Evolutionary conservation across 1,284 basidiomycete genomes (phyloP).

Genomic region (Phellinidium pouzarii): DNA sequence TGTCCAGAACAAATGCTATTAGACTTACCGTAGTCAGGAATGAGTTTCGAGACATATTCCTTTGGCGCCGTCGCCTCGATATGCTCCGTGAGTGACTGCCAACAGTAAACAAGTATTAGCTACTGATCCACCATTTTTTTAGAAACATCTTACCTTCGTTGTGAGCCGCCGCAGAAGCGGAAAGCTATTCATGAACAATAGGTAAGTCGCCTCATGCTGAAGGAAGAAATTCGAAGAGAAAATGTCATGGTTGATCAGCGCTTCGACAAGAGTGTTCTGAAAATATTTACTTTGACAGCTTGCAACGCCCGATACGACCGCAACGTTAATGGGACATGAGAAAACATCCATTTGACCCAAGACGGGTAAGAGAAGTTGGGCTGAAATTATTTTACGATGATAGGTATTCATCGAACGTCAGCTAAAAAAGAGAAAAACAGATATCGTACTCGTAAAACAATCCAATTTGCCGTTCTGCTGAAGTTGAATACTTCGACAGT

Average conservation of each 20-base stretch:
- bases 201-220: slow-evolving; percentile 12
- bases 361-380: slow-evolving; percentile 34
- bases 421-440: neutral
- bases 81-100: slow-evolving; percentile 35
- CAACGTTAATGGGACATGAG: slow-evolving; percentile 40
- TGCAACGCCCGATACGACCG: slow-evolving; percentile 40
- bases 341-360: slow-evolving; percentile 42
- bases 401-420: too few species aligned
- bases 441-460: slow-evolving; percentile 34
- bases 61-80: slow-evolving; percentile 41
- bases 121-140: too few species aligned
- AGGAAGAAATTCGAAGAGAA: neutral
- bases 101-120: too few species aligned
- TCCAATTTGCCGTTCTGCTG: slow-evolving; percentile 44
- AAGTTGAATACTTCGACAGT: slow-evolving; percentile 47
- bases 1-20: neutral
- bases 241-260: neutral
- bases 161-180: slow-evolving; percentile 6
- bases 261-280: neutral
- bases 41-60: slow-evolving; percentile 36
- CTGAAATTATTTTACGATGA: slow-evolving; percentile 2
- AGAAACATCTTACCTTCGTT: slow-evolving; percentile 3
- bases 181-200: slow-evolving; percentile 14
- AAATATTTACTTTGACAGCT: slow-evolving; percentile 35
- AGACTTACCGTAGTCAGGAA: slow-evolving; percentile 41